Base-by-base conservation (phyloP, 2,329 filamentous ascomycete species). In the Epichloe sp. region DNA sequence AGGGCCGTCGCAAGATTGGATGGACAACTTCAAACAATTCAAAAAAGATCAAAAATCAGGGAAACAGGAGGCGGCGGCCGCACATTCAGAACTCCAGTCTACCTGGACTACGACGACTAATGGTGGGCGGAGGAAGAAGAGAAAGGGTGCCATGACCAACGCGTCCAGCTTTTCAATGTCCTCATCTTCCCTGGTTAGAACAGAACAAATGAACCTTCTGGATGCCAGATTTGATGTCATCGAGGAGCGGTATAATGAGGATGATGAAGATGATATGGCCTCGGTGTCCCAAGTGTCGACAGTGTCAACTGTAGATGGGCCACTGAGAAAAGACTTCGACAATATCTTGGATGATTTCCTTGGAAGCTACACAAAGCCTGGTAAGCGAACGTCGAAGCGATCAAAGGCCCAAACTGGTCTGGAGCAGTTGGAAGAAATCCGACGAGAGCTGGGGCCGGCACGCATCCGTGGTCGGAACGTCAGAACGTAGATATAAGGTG, bases 341-440 rank as follows among this genome's bases (percentile, higher is more conserved):
- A 79, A 75, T 54, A 88, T 97, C 63, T 82, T 98, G 75, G 91
- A 97, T 63, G 90, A 95, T 52, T 98, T 98, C 69, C 70, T 97
- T 26, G 86, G 82, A 8, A 82, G 75, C 36, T 85, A 87, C 63
- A 79, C 79, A 10, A 83, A 81, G 68, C 77, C 77, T 23, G 85
- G 85, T 2, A 89, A 88, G 71, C 83, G 82, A 65, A 73, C 76
- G 11, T 78, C 88, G 19, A 91, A 90, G 71, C 88, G 90, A 69
- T 84, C 84, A 17, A 87, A 85, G 63, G 82, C 85, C 57, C 84
- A 86, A 64, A 86, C 78, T 53, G 93, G 93, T 0, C 75, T 96
- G 57, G 83, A 87, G 67, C 88, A 97, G 72, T 73, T 97, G 54
- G 93, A 97, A 57, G 91, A 97, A 69, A 84, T 98, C 48, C 77